These are phyloP conservation scores for Dendrocalamus latiflorus DNA, from an alignment of 202 grass and related monocot species.

Conservation along the genomic window DNA sequence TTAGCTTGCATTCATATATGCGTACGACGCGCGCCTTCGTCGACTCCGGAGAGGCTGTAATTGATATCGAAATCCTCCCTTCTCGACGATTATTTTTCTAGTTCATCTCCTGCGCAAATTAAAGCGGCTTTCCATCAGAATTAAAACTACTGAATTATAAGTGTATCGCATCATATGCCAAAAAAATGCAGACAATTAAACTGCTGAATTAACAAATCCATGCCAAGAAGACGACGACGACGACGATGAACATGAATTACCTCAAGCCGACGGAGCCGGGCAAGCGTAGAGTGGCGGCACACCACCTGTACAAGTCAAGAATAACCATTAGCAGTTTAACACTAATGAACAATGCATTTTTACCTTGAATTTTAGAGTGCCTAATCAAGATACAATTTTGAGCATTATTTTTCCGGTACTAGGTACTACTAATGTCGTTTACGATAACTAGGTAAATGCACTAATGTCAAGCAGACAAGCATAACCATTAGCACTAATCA, in stretches of 20 bases:
- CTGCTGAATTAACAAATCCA: not conserved
- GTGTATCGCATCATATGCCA: not conserved
- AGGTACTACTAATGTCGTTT: too few relatives aligned
- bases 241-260: not conserved
- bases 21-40: not conserved
- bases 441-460: too few relatives aligned
- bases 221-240: not conserved
- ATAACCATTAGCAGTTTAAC: not conserved
- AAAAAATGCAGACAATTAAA: not conserved
- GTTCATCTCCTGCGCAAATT: not conserved
- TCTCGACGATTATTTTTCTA: not conserved
- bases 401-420: not conserved
- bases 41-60: not conserved
- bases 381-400: not conserved
- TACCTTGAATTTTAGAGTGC: not conserved
- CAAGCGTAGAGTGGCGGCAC: conserved; percentile 31
- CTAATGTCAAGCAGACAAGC: too few relatives aligned
- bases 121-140: not conserved
- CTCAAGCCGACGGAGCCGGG: conserved; percentile 19
- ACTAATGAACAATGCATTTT: not conserved
- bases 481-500: not conserved
- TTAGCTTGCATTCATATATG: not conserved
- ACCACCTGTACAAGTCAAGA: not conserved
- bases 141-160: not conserved
- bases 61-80: not conserved